Evolutionary conservation across 2,329 filamentous ascomycete species (phyloP).

Genomic region (Penicillium sp.): DNA sequence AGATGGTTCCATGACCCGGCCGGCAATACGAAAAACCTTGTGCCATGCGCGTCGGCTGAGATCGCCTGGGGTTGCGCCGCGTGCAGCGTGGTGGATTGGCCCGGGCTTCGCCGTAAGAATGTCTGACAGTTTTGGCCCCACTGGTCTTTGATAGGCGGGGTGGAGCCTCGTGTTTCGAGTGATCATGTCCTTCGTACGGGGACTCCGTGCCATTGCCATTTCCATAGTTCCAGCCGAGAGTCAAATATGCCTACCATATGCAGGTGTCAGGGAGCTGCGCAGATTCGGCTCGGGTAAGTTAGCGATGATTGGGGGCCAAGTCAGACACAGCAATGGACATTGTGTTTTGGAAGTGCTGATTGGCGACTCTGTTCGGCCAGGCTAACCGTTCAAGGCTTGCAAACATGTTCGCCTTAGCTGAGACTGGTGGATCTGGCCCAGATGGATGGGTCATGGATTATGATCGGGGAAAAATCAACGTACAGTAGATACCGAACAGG

Average conservation of each 20-base stretch:
- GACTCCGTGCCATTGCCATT: not conserved
- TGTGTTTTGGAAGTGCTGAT: conserved; percentile 11
- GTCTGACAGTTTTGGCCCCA: not conserved
- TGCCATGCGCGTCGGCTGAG: not conserved
- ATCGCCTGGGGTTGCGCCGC: not conserved
- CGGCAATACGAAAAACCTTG: not conserved
- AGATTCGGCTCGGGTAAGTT: not conserved
- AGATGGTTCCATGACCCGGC: not conserved
- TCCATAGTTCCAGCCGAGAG: not conserved
- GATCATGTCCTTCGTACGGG: not conserved
- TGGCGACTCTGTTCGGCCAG: conserved; percentile 17
- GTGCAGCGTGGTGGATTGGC: not conserved
- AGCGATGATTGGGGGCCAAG: not conserved
- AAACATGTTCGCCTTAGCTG: conserved; percentile 6
- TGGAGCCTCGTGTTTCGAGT: not conserved
- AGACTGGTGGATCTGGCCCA: conserved; percentile 4
- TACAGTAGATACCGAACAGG: conserved; percentile 2
- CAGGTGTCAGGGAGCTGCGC: not conserved
- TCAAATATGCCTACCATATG: not conserved
- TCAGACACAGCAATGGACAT: not conserved
- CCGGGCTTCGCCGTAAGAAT: not conserved
- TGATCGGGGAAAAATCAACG: not conserved
- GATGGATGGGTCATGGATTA: not conserved
- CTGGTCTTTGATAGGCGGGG: not conserved
- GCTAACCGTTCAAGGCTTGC: conserved; percentile 7